Conservation (phyloP, 176 grass and related monocot species). For the Oryza punctata region DNA sequence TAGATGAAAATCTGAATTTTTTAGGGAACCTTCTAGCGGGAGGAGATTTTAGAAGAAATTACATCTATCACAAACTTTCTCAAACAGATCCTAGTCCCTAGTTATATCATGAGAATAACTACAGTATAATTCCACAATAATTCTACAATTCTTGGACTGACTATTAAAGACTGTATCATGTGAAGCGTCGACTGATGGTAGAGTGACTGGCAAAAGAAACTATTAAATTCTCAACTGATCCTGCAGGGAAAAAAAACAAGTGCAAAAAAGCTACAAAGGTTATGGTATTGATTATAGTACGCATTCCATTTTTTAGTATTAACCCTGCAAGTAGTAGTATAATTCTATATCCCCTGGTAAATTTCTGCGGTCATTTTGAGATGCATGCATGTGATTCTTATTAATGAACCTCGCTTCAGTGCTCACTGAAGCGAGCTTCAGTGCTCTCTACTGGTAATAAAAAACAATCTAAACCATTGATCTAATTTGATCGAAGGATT, state of each 20-base stretch:
- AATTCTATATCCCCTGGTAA: not conserved
- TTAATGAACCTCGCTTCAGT: too few species aligned
- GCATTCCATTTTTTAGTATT: not conserved
- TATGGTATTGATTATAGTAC: not conserved
- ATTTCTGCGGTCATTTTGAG: not conserved
- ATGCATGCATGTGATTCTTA: slow-evolving; percentile 14
- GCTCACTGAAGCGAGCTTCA: too few species aligned
- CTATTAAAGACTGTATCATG: not conserved
- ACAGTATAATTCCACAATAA: not conserved
- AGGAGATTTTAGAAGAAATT: too few species aligned
- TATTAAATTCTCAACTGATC: not conserved
- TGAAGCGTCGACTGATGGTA: not conserved
- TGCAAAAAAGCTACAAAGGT: not conserved
- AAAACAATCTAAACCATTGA: too few species aligned
- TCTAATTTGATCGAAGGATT: too few species aligned
- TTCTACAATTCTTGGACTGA: not conserved
- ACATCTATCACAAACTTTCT: too few species aligned
- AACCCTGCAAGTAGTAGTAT: not conserved
- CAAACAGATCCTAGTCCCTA: too few species aligned
- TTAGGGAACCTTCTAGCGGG: too few species aligned
- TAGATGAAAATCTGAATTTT: too few species aligned
- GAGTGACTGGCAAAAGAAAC: not conserved
- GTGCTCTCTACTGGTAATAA: too few species aligned
- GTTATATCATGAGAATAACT: too few species aligned
- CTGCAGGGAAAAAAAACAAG: not conserved